Base-by-base conservation (phyloP, 371 early-diverging fungal genomes). In the Mucor velutinosus region DNA sequence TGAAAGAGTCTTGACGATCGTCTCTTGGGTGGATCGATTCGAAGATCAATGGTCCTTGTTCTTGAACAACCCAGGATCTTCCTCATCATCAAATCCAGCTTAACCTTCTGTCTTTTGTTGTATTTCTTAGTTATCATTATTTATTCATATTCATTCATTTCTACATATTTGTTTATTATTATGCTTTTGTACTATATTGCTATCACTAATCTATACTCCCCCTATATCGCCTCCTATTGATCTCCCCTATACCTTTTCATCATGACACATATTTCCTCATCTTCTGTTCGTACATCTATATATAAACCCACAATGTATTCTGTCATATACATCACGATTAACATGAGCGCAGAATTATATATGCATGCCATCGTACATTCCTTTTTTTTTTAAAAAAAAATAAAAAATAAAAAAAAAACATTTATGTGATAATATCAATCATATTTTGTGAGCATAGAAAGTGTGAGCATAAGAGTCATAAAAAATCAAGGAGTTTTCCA, bases 11-110 rank as follows among this genome's bases (percentile, higher is more conserved):
- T 53, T 80, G 32, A 41, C 60, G 4, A 72, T 86, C 17, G 57
- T 79, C 15, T 58, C 64, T 17, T 87, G 87, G 84, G 72, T 84
- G 4, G 78, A 76, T 58, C 62, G 63, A n/a, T 70, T 76, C 37
- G 56, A 67, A 60, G 70, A 72, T 39, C 76, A 76, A 45, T 76
- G 76, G 78, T 70, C 70, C 30, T 57, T 70, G 10, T 67, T 64
- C 35, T 23, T 67, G 19, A 64, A 64, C 17, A 57, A 59, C 23
- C 29, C 62, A 33, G 33, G 17, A 25, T 43, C 61, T 2, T 47
- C 66, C 7, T 37, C 32, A 15, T 60, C 70, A 30, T 41, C 51
- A 4, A 37, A 37, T 14, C 37, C 37, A 14, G 21, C 70, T 56
- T 19, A 43, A 17, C 17, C 60, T 3, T 41, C 60, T 56, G 32